Conservation (phyloP, 495 filamentous ascomycete genomes). For the Aeminium ludgeri region DNA sequence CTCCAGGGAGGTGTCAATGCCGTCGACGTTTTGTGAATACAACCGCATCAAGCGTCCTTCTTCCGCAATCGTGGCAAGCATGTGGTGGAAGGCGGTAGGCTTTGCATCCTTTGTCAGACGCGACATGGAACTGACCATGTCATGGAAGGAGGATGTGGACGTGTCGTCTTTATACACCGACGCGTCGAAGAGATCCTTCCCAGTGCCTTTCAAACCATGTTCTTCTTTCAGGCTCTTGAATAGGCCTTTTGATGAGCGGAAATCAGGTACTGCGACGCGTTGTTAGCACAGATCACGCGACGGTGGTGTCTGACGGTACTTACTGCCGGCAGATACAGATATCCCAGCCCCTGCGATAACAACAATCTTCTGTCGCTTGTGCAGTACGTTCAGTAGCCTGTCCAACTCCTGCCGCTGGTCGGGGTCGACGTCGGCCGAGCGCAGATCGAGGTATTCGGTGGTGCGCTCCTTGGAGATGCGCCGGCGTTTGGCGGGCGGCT, state of each 20-base stretch:
- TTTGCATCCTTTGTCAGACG: slow-evolving; percentile 53
- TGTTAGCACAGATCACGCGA: background rate
- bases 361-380: slow-evolving; percentile 85
- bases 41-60: slow-evolving; percentile 81
- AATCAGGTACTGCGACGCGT: slow-evolving; percentile 63
- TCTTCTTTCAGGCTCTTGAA: slow-evolving; percentile 69
- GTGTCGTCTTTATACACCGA: slow-evolving; percentile 86
- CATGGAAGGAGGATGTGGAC: slow-evolving; percentile 77
- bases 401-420: slow-evolving; percentile 42
- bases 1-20: slow-evolving; percentile 70
- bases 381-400: slow-evolving; percentile 55
- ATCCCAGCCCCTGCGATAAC: slow-evolving; percentile 94
- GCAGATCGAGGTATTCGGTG: slow-evolving; percentile 60
- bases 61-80: slow-evolving; percentile 76
- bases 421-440: slow-evolving; percentile 25
- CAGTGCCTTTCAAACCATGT: slow-evolving; percentile 80
- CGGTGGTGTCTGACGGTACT: slow-evolving; percentile 22
- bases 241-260: slow-evolving; percentile 75
- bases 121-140: slow-evolving; percentile 82
- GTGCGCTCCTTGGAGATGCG: slow-evolving; percentile 50
- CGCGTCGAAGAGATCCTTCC: slow-evolving; percentile 92
- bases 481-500: slow-evolving; percentile 55
- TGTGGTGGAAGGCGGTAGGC: slow-evolving; percentile 82
- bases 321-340: slow-evolving; percentile 90
- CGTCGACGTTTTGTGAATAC: slow-evolving; percentile 93